These are phyloP conservation scores for Emmonsiellopsis sp. DNA, from an alignment of 2,329 filamentous ascomycete genomes.

Conservation along the genomic window DNA sequence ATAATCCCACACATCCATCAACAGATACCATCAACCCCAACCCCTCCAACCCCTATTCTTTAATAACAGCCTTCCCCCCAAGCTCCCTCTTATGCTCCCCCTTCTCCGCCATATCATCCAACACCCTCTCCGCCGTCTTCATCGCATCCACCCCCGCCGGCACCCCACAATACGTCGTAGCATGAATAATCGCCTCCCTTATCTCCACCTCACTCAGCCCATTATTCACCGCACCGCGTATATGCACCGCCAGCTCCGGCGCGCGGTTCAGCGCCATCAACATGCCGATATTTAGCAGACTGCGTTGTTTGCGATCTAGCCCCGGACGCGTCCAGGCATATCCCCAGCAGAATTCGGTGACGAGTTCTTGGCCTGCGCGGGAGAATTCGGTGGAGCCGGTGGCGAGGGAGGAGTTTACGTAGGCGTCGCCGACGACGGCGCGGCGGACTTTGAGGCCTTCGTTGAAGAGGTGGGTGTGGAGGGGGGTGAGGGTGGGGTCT, in stretches of 20 bases:
- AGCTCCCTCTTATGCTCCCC: slow-evolving; percentile 24
- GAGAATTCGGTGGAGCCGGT: slow-evolving; percentile 52
- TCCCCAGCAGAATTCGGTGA: slow-evolving; percentile 58
- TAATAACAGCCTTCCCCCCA: slow-evolving; percentile 5
- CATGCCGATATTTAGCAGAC: slow-evolving; percentile 57
- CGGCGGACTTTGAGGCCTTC: slow-evolving; percentile 53
- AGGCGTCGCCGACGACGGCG: slow-evolving; percentile 52
- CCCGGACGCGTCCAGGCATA: slow-evolving; percentile 56
- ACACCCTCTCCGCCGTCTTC: slow-evolving; percentile 42
- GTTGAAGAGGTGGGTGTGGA: slow-evolving; percentile 51
- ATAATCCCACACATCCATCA: too few species aligned
- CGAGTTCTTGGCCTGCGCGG: slow-evolving; percentile 51
- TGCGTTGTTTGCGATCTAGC: slow-evolving; percentile 52
- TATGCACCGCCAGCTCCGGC: slow-evolving; percentile 52
- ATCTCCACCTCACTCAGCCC: slow-evolving; percentile 55
- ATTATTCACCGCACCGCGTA: slow-evolving; percentile 56
- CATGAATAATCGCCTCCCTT: slow-evolving; percentile 47
- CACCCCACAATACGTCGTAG: slow-evolving; percentile 45
- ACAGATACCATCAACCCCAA: not conserved
- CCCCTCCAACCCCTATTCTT: not conserved
- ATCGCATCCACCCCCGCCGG: slow-evolving; percentile 48
- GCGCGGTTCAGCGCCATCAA: slow-evolving; percentile 52
- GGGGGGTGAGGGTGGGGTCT: slow-evolving; percentile 31
- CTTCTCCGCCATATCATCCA: slow-evolving; percentile 44
- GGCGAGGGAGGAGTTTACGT: slow-evolving; percentile 50